These are phyloP conservation scores for Trichosporon coremiiforme DNA, from an alignment of 1,284 basidiomycete species.

Conservation along the genomic window DNA sequence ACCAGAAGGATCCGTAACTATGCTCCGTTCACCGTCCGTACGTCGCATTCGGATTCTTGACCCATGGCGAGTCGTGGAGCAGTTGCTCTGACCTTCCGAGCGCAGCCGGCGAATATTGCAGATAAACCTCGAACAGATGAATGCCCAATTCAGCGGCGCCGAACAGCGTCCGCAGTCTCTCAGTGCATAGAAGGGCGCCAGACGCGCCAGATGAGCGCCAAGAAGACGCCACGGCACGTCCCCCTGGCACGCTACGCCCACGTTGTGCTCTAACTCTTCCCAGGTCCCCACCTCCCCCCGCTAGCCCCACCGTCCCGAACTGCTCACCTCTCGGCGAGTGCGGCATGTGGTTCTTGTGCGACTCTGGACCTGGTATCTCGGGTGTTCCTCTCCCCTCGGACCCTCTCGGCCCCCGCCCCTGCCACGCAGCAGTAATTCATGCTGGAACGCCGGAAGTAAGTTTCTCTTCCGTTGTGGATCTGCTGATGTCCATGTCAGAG, in stretches of 20 bases:
- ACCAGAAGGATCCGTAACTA: no score
- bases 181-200: neutral
- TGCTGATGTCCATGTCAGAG: neutral
- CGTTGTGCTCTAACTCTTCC: neutral
- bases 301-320: no score
- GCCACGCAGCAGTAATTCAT: neutral
- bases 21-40: neutral
- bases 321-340: no score
- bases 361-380: conserved; percentile 2
- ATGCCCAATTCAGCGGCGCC: neutral
- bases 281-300: no score
- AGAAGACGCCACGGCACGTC: neutral
- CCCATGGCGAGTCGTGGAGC: neutral
- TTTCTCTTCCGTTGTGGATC: neutral
- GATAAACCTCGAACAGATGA: neutral
- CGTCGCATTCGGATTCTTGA: neutral
- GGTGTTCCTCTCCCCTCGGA: neutral
- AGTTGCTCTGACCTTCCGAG: no score
- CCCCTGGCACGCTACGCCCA: no score
- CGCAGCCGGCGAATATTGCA: neutral
- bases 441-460: neutral
- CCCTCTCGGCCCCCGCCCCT: no score
- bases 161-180: neutral
- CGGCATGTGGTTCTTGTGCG: neutral
- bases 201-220: neutral